phyloP scores from a whole-genome alignment of 2,329 filamentous ascomycete genomes.

The Xenosphaeropsis pyriputrescens region DNA sequence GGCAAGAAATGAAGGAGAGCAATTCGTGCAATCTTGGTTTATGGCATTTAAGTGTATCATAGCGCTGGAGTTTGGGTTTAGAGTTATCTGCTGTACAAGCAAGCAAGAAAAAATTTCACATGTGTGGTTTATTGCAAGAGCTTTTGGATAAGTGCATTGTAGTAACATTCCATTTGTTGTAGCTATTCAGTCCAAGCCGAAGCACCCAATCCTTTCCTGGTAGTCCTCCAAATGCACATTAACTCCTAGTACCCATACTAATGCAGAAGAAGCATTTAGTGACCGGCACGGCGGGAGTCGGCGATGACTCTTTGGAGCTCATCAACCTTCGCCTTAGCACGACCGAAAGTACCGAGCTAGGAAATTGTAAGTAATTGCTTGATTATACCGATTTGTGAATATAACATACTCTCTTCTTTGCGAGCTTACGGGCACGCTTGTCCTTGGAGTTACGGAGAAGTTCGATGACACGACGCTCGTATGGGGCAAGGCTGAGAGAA shows the following conservation, averaged over 20 bases:
- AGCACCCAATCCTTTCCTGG: too few relatives aligned
- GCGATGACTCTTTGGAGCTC: constrained; percentile 97
- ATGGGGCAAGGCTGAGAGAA: constrained; percentile 58
- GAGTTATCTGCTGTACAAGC: too few relatives aligned
- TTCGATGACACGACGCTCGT: constrained; percentile 98
- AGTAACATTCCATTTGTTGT: neutral
- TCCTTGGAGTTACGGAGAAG: constrained; percentile 98
- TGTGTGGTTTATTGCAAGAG: too few relatives aligned
- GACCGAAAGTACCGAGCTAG: constrained; percentile 93
- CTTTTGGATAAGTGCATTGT: constrained; percentile 1
- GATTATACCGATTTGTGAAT: neutral
- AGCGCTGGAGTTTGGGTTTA: too few relatives aligned
- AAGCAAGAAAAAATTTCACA: too few relatives aligned
- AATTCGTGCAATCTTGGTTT: neutral
- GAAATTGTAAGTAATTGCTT: neutral
- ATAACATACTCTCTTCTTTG: constrained; percentile 85
- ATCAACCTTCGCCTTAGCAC: constrained; percentile 99
- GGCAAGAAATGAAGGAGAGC: constrained; percentile 50
- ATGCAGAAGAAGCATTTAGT: constrained; percentile 32
- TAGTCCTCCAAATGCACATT: too few relatives aligned
- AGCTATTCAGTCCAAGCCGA: too few relatives aligned
- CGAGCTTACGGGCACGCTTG: constrained; percentile 97
- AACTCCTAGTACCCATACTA: too few relatives aligned
- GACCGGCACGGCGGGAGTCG: constrained; percentile 71
- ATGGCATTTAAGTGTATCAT: too few relatives aligned